phyloP scores from a whole-genome alignment of 805 yeast genomes.

The Saturnispora hagleri region DNA sequence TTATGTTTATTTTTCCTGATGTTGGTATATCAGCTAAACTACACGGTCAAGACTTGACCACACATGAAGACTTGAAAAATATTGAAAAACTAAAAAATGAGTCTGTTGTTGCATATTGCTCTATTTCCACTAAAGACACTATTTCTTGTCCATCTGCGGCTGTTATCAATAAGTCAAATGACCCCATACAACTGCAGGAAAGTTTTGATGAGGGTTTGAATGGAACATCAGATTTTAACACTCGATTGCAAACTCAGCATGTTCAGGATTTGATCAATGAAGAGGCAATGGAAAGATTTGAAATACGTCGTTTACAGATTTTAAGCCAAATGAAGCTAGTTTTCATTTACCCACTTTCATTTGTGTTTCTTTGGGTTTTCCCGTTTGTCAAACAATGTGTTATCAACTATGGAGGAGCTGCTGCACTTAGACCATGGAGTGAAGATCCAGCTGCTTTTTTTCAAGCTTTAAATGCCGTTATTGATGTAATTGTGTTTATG shows the following conservation, averaged over 20 bases:
- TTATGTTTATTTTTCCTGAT: slow-evolving; percentile 27
- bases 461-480: slow-evolving; percentile 73
- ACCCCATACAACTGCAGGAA: background rate
- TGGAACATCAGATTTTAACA: background rate
- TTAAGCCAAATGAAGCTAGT: slow-evolving; percentile 71
- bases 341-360: slow-evolving; percentile 78
- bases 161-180: background rate
- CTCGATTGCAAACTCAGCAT: slow-evolving; percentile 12
- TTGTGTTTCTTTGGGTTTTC: slow-evolving; percentile 70
- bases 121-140: background rate
- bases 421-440: slow-evolving; percentile 51
- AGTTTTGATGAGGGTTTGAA: slow-evolving; percentile 5
- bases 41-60: slow-evolving; percentile 22
- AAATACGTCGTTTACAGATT: slow-evolving; percentile 54
- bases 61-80: slow-evolving; percentile 23
- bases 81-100: slow-evolving; percentile 17
- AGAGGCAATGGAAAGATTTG: slow-evolving; percentile 52
- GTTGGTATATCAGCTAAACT: slow-evolving; percentile 23
- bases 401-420: slow-evolving; percentile 36
- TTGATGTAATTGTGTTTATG: slow-evolving; percentile 68
- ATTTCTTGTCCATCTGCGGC: background rate
- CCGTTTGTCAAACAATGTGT: slow-evolving; percentile 59
- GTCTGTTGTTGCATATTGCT: background rate
- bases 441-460: slow-evolving; percentile 60
- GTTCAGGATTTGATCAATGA: slow-evolving; percentile 37